Evolutionary conservation across 441 rosid genomes (phyloP).

Genomic region (Mallotus japonicus): DNA sequence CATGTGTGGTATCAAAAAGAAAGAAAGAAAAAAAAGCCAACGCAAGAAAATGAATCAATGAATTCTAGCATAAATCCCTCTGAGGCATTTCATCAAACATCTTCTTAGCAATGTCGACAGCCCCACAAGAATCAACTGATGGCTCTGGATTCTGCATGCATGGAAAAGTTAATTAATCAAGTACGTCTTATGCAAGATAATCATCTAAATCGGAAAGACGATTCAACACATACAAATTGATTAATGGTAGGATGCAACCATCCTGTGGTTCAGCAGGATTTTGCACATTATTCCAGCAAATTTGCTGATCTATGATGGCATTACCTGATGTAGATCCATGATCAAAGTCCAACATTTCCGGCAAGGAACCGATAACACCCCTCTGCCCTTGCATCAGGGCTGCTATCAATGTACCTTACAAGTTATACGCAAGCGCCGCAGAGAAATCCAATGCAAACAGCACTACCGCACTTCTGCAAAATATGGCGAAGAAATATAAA

Average conservation of each 20-base stretch:
- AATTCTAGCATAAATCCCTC: too few species aligned
- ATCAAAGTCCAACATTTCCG: constrained; percentile 72
- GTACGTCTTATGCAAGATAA: neutral
- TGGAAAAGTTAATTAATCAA: constrained; percentile 14
- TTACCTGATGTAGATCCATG: constrained; percentile 69
- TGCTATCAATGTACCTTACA: constrained; percentile 14
- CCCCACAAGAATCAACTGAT: too few species aligned
- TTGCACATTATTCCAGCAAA: constrained; percentile 59
- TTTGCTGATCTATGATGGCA: constrained; percentile 55
- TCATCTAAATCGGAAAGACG: constrained; percentile 1
- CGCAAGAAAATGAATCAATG: too few species aligned
- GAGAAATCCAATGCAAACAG: constrained; percentile 16
- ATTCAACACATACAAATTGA: constrained; percentile 67
- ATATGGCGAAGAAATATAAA: constrained; percentile 22
- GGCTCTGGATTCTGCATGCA: constrained; percentile 81
- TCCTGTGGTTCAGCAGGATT: constrained; percentile 64
- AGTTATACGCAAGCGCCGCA: constrained; percentile 13
- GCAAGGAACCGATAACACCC: constrained; percentile 65
- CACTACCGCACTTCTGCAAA: constrained; percentile 7
- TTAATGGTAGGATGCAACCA: constrained; percentile 96
- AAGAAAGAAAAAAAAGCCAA: too few species aligned
- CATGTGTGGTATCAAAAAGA: too few species aligned
- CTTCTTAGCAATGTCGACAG: too few species aligned
- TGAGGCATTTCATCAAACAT: too few species aligned
- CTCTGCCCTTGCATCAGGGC: constrained; percentile 87